Conservation (phyloP, 371 early-diverging fungal species). For the Fennellomyces sp. region DNA sequence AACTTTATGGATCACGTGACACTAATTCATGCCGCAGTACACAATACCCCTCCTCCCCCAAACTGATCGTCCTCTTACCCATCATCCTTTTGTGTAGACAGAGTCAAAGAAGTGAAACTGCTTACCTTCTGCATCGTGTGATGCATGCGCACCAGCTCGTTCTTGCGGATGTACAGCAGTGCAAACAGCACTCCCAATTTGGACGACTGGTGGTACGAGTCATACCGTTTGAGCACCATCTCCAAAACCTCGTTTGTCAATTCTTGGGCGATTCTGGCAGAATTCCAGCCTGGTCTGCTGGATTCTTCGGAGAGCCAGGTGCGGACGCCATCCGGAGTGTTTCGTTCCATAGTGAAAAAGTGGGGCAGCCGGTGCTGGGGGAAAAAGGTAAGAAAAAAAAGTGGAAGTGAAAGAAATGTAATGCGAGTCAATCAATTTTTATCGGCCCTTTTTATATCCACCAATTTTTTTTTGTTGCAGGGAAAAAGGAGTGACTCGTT, state of each 20-base stretch:
- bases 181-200: constrained; percentile 20
- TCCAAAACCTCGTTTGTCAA: constrained; percentile 32
- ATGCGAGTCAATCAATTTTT: constrained; percentile 5
- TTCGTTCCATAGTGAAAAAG: constrained; percentile 7
- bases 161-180: constrained; percentile 19
- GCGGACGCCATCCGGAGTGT: constrained; percentile 28
- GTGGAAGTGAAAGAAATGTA: constrained; percentile 4
- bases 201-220: constrained; percentile 20
- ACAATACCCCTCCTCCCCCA: background rate
- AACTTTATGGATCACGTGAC: background rate
- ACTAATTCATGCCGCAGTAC: background rate
- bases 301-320: constrained; percentile 30
- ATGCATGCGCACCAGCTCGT: constrained; percentile 8
- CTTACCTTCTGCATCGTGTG: constrained; percentile 15
- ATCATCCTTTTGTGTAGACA: constrained; percentile 1
- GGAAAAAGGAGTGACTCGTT: too few species aligned
- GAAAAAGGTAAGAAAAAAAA: constrained; percentile 10
- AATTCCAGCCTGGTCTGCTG: constrained; percentile 30
- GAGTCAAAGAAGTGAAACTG: background rate
- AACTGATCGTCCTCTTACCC: background rate
- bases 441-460: background rate
- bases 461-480: background rate
- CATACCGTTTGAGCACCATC: constrained; percentile 18
- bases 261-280: constrained; percentile 30
- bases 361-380: too few species aligned